phyloP scores from a whole-genome alignment of 345 rosid species.

The Hypericum androsaemum region DNA sequence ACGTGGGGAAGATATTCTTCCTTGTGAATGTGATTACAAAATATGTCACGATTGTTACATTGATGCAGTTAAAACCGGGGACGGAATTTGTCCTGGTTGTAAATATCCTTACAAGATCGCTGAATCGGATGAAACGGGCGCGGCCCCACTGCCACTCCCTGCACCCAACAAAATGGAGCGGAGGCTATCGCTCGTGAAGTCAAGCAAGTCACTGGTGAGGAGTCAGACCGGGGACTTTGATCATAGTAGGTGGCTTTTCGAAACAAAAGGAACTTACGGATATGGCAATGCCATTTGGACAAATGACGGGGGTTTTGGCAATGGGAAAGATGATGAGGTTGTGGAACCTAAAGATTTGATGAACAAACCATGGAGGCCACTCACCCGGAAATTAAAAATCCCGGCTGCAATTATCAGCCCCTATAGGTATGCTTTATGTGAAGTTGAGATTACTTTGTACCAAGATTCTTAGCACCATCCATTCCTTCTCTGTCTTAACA shows the following conservation, averaged over 20 bases:
- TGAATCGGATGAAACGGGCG: constrained; percentile 52
- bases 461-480: no score
- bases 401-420: constrained; percentile 95
- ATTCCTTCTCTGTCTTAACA: no score
- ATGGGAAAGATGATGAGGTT: constrained; percentile 47
- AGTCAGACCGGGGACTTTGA: constrained; percentile 96
- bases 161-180: constrained; percentile 81
- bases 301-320: constrained; percentile 70
- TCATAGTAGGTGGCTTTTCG: constrained; percentile 88
- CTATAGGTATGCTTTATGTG: constrained; percentile 43
- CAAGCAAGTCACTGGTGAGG: constrained; percentile 79
- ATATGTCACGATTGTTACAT: constrained; percentile 83
- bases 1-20: constrained; percentile 82
- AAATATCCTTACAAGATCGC: constrained; percentile 78
- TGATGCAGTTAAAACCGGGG: constrained; percentile 85
- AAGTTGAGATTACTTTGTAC: no score
- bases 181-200: constrained; percentile 87
- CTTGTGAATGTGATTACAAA: constrained; percentile 95
- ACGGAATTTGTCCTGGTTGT: constrained; percentile 86
- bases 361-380: constrained; percentile 95
- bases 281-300: constrained; percentile 98
- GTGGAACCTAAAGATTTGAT: constrained; percentile 62
- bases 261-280: constrained; percentile 86
- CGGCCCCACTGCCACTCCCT: constrained; percentile 61
- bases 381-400: constrained; percentile 78